Evolutionary conservation across 805 yeast genomes (phyloP).

Genomic region (Wickerhamiella australiensis): DNA sequence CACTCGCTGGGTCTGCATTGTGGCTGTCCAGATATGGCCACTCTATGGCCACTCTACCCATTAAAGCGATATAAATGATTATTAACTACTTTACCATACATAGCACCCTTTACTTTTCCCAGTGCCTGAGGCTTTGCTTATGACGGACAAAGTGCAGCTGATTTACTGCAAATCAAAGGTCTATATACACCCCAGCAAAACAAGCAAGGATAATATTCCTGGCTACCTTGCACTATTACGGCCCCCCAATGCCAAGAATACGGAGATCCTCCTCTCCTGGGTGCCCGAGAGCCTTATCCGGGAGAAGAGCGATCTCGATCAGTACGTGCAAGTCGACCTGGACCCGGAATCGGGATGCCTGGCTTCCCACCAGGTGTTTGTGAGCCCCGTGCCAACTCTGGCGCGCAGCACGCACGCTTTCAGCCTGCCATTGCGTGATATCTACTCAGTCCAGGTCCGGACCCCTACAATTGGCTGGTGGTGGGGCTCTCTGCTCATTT

Average conservation of each 20-base stretch:
- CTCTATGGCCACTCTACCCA: neutral
- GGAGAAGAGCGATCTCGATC: slow-evolving; percentile 34
- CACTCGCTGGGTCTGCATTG: neutral
- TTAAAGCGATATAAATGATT: neutral
- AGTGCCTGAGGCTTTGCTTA: neutral
- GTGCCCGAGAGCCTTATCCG: slow-evolving; percentile 38
- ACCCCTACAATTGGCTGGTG: slow-evolving; percentile 81
- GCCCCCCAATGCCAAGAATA: slow-evolving; percentile 37
- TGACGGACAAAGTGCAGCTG: slow-evolving; percentile 22
- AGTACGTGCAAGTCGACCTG: slow-evolving; percentile 42
- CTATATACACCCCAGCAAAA: slow-evolving; percentile 68
- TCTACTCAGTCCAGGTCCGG: slow-evolving; percentile 73
- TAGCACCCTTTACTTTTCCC: no score
- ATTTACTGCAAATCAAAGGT: slow-evolving; percentile 39
- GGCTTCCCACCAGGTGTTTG: slow-evolving; percentile 27
- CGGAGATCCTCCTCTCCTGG: slow-evolving; percentile 54
- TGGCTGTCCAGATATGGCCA: no score
- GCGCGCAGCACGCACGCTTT: slow-evolving; percentile 56
- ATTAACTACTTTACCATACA: no score
- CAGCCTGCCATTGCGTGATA: slow-evolving; percentile 42
- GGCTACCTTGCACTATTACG: slow-evolving; percentile 62
- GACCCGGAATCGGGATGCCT: slow-evolving; percentile 25
- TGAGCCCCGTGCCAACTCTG: slow-evolving; percentile 41
- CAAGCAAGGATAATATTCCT: slow-evolving; percentile 60
- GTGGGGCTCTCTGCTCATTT: slow-evolving; percentile 76